Base-by-base conservation (phyloP, 1,284 basidiomycete species). In the Kwoniella shivajii region DNA sequence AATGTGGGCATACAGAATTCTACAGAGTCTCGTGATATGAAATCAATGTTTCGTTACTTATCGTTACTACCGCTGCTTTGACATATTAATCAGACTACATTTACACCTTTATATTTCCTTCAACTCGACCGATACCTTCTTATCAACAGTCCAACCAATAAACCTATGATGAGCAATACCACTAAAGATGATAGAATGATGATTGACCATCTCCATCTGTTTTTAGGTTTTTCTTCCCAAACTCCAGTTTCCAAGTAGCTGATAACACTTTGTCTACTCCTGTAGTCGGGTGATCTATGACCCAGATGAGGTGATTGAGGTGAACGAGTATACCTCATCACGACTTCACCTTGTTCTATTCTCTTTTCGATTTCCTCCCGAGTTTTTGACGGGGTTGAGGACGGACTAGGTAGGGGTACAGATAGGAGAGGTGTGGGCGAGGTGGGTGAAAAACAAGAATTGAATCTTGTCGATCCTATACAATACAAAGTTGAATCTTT, bases 231-330 rank as follows among this genome's bases (percentile, higher is more conserved):
- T 11, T 48, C 39, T 6, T 57, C 57, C 57, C 54, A 58, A 16
- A 29, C 22, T 9, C 49, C 54, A 6, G 60, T 54, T 10, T 51
- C 38, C 13, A 60, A 31, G 38, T 56, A 52, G 22, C 44, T 46
- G 13, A 59, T 18, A 4, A 59, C 50, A 2, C 26, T 42, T 27
- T 56, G 60, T 26, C 60, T 26, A 41, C 49, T 51, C 9, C 47
- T 54, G 53, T 50, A 53, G 30, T 59, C 24, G 10, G 57, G 56
- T 2, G 60, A 63, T 31, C 60, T 37, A 45, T 63, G 60, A 14
- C 60, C 57, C 13, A 63, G 34, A 52, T 63, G 60, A 31, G 60
- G 56, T 11, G 60, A 63, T 46, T 56, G 60, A 11, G 53, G 56
- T 3, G 30, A 26, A 33, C 34, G 22, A 26, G 37, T 37, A 36